Percentiles rank a stretch among this genome's conserved stretches.
phyloP scores from a whole-genome alignment of 148 eudicot species.

The Persicaria maculosa region DNA sequence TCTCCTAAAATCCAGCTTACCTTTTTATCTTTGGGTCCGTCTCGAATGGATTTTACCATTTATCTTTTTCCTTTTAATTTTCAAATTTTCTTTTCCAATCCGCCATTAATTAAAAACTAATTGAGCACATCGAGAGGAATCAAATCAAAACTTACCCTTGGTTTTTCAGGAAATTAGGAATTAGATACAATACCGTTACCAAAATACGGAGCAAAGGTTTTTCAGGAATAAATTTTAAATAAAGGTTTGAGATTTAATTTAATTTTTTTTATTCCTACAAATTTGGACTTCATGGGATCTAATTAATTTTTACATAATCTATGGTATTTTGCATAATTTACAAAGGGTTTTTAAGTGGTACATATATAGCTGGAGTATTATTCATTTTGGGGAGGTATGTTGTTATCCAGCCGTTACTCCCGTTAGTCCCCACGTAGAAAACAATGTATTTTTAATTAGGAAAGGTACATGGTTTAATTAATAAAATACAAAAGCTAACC shows the following conservation, averaged over 20 bases:
- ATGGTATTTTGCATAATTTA: background rate
- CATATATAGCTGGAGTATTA: background rate
- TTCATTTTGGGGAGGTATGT: background rate
- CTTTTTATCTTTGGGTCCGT: constrained; percentile 15
- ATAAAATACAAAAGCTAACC: background rate
- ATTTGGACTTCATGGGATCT: no score
- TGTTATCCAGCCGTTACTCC: constrained; percentile 4
- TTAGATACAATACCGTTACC: no score
- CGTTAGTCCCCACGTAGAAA: background rate
- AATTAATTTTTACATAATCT: background rate
- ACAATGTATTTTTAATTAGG: background rate
- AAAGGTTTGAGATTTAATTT: no score
- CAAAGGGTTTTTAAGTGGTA: background rate
- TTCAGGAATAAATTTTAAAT: no score
- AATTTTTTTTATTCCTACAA: no score
- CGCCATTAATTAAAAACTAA: background rate
- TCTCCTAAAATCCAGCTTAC: constrained; percentile 8
- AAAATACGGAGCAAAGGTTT: no score
- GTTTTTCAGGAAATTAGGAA: background rate
- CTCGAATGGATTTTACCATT: constrained; percentile 6
- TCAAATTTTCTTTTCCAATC: constrained; percentile 3
- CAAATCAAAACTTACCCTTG: background rate
- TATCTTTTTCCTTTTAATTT: background rate
- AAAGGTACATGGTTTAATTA: background rate
- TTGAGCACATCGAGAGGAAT: background rate